Evolutionary conservation across 495 filamentous ascomycete species (phyloP), one percentile per base, ranked within the genome.

Genomic region (Mycothermus thermophilus): DNA sequence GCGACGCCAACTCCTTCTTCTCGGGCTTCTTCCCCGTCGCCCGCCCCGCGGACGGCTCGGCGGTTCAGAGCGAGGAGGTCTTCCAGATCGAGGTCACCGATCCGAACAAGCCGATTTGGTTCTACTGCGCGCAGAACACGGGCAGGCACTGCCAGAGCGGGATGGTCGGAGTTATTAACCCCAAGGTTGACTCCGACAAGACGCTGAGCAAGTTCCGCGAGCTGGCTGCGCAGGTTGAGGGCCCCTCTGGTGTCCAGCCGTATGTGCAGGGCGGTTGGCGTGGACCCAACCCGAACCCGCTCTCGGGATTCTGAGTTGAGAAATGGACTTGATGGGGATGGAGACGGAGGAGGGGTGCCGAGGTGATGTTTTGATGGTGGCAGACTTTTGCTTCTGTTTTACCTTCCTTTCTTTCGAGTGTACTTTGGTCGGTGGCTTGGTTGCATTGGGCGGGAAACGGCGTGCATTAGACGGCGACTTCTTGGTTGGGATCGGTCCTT

Each of bases 21-120:
- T 35, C 36, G 8, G 48, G 46, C 22, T 52, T 52, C 46, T 48
- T 48, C 23, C 36, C 44, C 35, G 38, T 63, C 27, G 5, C 37
- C 8, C 1, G 2, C 10, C 4, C 5, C 31, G 24, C 43, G n/a
- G 40, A 39, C 19, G 40, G 37, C 13, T 13, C 5, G 17, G 21
- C n/a, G 10, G 16, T 9, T 22, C 46, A 47, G 2, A 52, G 47
- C 0, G 54, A 46, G 0, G 40, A 48, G 27, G 45, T 52, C 26
- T 52, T 49, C 36, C 45, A 49, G 42, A 45, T 63, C 20, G 43
- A 45, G 37, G 54, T 65, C 39, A 54, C 41, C 36, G 55, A 63
- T 34, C 47, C 33, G 21, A 54, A 52, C 23, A 17, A 17, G 15
- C 42, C 46, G 16, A 40, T 46, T 27, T 49, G 46, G 46, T 49